Evolutionary conservation across 176 grass and related monocot genomes (phyloP), one percentile per base, ranked within the genome.

Genomic region (Bonia amplexicaulis): DNA sequence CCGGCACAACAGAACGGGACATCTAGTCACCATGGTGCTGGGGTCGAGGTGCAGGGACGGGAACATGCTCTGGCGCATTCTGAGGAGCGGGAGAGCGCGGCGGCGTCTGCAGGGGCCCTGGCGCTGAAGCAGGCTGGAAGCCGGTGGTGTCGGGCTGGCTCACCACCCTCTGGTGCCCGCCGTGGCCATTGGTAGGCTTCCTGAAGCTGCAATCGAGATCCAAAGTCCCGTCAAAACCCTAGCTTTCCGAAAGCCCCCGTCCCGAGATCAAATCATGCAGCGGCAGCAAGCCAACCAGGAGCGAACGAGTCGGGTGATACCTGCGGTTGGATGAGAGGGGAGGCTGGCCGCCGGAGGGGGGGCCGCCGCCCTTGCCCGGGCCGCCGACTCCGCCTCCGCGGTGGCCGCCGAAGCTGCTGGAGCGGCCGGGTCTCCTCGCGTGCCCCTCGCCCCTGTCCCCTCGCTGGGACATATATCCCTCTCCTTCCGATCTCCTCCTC

Each of bases 391-490:
- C 87, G 71, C 92, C 93, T 84, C 88, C 86, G 79, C 86, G 90
- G 74, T 93, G 84, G 84, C 90, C 82, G 77, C 81, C 90, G 79
- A 90, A 87, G 95, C 77, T 86, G 84, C 80, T 89, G 68, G 91
- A 91, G 87, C 93, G 90, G 84, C 67, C 69, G 90, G 92, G 83
- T 95, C 90, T 95, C 91, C 88, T 92, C 83, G 88, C 83, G 88
- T 91, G 67, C 73, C 88, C 92, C 88, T 92, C 90, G 86, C 81
- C 92, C 84, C 85, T 92, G 85, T 88, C 89, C 84, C 84, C 89
- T 90, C 89, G 89, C 89, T 90, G 84, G 83, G 95, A 98, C 95
- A 98, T 98, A 98, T 90, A 90, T 90, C 58, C 89, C 49, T 61
- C 44, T 33, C 29, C 51, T 83, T 51, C 80, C 89, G 89, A 90